phyloP scores from a whole-genome alignment of 1,284 basidiomycete genomes.

The Prillingera fragicola region DNA sequence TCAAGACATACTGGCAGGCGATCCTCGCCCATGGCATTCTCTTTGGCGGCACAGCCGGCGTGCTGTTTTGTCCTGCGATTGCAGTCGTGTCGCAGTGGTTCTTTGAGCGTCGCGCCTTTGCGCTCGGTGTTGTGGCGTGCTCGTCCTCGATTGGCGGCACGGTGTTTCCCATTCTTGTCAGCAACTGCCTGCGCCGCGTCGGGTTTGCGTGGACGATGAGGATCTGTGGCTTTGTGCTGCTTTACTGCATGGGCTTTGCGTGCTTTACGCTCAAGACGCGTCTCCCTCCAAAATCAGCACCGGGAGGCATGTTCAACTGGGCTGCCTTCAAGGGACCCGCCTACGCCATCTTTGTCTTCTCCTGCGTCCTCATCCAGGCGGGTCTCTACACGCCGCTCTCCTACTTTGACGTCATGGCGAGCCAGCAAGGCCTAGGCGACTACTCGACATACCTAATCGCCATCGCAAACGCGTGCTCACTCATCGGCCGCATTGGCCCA shows the following conservation, averaged over 20 bases:
- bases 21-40: constrained; percentile 14
- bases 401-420: constrained; percentile 18
- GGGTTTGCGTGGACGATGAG: constrained; percentile 27
- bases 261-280: constrained; percentile 12
- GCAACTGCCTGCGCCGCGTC: constrained; percentile 14
- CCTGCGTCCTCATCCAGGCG: constrained; percentile 13
- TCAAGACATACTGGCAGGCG: constrained; percentile 55
- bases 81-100: constrained; percentile 54
- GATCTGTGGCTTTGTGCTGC: constrained; percentile 18
- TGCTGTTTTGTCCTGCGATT: constrained; percentile 52
- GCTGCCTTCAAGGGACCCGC: constrained; percentile 13
- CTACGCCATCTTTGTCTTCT: constrained; percentile 9
- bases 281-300: constrained; percentile 17
- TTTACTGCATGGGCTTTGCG: constrained; percentile 16
- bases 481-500: constrained; percentile 18
- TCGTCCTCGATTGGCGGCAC: constrained; percentile 44
- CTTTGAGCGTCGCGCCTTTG: constrained; percentile 19
- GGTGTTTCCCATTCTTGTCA: constrained; percentile 51
- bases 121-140: constrained; percentile 23
- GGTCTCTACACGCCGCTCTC: constrained; percentile 21
- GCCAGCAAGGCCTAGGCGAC: constrained; percentile 11
- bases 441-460: constrained; percentile 19
- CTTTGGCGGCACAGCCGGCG: constrained; percentile 30
- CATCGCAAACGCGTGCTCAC: constrained; percentile 20
- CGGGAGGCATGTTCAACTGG: constrained; percentile 21